phyloP scores from a whole-genome alignment of 345 rosid species.

The Salix arbutifolia region DNA sequence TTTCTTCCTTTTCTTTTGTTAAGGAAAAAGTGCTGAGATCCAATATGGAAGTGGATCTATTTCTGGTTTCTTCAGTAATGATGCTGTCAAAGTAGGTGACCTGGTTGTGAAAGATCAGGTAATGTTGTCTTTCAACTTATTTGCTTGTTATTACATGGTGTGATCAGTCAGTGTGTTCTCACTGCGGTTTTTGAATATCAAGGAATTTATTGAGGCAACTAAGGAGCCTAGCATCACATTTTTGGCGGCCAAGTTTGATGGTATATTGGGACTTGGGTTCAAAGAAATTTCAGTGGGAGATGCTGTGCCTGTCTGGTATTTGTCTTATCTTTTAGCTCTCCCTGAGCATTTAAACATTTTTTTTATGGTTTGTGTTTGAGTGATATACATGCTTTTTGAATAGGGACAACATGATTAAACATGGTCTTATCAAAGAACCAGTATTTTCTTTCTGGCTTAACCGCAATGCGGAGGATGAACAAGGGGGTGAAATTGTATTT shows the following conservation, averaged over 20 bases:
- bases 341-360: not conserved
- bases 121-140: not conserved
- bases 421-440: conserved; percentile 23
- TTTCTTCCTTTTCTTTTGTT: not conserved
- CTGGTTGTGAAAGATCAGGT: conserved; percentile 31
- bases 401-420: conserved; percentile 32
- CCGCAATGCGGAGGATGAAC: conserved; percentile 19
- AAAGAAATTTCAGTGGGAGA: conserved; percentile 29
- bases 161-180: not conserved
- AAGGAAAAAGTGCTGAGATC: conserved; percentile 27
- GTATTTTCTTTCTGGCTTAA: conserved; percentile 35
- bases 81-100: conserved; percentile 20
- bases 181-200: not conserved
- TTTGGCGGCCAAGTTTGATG: conserved; percentile 31
- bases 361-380: not conserved
- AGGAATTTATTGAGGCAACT: conserved; percentile 35
- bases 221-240: conserved; percentile 26
- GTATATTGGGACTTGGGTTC: conserved; percentile 33
- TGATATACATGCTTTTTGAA: not conserved
- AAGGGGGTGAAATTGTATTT: conserved; percentile 34
- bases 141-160: not conserved
- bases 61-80: conserved; percentile 30
- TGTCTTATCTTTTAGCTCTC: not conserved
- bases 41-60: conserved; percentile 28
- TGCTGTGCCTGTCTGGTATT: conserved; percentile 30